These are phyloP conservation scores for Inonotus hispidus DNA, from an alignment of 1,284 basidiomycete species.

Conservation along the genomic window DNA sequence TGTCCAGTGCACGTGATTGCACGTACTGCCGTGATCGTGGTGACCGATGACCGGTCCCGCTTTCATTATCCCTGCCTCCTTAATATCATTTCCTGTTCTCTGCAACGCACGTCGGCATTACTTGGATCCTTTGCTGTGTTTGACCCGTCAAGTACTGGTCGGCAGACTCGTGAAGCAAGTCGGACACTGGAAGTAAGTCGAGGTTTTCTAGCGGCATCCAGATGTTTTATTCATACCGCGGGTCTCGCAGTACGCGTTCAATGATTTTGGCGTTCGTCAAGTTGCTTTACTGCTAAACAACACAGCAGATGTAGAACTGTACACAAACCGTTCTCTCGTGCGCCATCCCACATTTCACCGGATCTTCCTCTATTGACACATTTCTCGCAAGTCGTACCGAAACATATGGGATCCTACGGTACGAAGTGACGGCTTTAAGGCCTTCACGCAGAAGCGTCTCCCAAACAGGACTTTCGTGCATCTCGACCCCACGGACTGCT, in stretches of 20 bases:
- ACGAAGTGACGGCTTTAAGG: slow-evolving; percentile 34
- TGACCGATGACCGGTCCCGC: too few relatives aligned
- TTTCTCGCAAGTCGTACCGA: slow-evolving; percentile 46
- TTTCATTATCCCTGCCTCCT: too few relatives aligned
- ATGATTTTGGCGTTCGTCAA: slow-evolving; percentile 38
- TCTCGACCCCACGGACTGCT: slow-evolving; percentile 33
- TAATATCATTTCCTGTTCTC: too few relatives aligned
- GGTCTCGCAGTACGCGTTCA: slow-evolving; percentile 34
- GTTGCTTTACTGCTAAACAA: slow-evolving; percentile 36
- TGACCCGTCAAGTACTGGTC: too few relatives aligned
- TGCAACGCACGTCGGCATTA: too few relatives aligned
- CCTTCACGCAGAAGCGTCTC: slow-evolving; percentile 59
- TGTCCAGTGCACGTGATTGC: too few relatives aligned
- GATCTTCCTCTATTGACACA: slow-evolving; percentile 2
- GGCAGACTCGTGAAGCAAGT: too few relatives aligned
- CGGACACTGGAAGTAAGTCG: slow-evolving; percentile 48
- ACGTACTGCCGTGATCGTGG: too few relatives aligned
- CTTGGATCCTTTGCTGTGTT: too few relatives aligned
- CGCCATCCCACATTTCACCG: slow-evolving; percentile 5
- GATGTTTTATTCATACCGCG: neutral
- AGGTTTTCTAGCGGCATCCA: neutral
- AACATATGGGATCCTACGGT: slow-evolving; percentile 37
- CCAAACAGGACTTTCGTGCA: slow-evolving; percentile 40
- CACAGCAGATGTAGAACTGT: slow-evolving; percentile 31
- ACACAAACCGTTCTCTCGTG: slow-evolving; percentile 35